Evolutionary conservation across 2,329 filamentous ascomycete species (phyloP).

Genomic region (Fusarium ambrosium): DNA sequence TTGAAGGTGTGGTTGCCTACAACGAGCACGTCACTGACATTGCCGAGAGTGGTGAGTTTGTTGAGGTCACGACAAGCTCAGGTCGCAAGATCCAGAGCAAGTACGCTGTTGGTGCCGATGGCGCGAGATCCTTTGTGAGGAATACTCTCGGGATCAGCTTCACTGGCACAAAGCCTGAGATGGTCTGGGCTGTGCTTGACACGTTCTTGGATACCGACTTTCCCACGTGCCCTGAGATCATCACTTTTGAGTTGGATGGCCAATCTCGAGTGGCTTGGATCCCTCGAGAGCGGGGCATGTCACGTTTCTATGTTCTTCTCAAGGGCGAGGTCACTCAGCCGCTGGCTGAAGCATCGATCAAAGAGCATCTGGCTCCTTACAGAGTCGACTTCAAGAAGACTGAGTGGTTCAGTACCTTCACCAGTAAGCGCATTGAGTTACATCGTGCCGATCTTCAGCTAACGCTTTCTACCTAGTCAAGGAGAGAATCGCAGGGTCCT

Average conservation of each 20-base stretch:
- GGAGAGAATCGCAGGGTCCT: constrained; percentile 56
- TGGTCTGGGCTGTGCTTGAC: constrained; percentile 64
- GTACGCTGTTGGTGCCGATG: constrained; percentile 67
- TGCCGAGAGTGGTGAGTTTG: constrained; percentile 69
- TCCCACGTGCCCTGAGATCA: constrained; percentile 60
- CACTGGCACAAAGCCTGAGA: constrained; percentile 62
- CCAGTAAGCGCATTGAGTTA: constrained; percentile 49
- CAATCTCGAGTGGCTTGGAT: constrained; percentile 64
- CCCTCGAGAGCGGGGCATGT: constrained; percentile 61
- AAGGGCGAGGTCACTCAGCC: constrained; percentile 60
- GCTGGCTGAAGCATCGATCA: constrained; percentile 58
- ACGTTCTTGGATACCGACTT: constrained; percentile 65
- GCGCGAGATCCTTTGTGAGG: constrained; percentile 63
- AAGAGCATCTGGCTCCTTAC: constrained; percentile 59
- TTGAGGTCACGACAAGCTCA: constrained; percentile 52
- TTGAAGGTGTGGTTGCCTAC: constrained; percentile 54
- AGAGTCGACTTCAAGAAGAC: constrained; percentile 58
- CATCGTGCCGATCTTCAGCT: background rate
- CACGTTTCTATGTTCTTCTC: constrained; percentile 61
- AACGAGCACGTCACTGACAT: constrained; percentile 58
- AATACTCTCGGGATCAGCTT: constrained; percentile 56
- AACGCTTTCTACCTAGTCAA: constrained; percentile 52
- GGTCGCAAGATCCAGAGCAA: constrained; percentile 52
- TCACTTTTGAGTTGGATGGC: constrained; percentile 61
- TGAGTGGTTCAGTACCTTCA: constrained; percentile 66